Evolutionary conservation across 768 basidiomycete genomes (phyloP).

Genomic region (Mycena indigotica): DNA sequence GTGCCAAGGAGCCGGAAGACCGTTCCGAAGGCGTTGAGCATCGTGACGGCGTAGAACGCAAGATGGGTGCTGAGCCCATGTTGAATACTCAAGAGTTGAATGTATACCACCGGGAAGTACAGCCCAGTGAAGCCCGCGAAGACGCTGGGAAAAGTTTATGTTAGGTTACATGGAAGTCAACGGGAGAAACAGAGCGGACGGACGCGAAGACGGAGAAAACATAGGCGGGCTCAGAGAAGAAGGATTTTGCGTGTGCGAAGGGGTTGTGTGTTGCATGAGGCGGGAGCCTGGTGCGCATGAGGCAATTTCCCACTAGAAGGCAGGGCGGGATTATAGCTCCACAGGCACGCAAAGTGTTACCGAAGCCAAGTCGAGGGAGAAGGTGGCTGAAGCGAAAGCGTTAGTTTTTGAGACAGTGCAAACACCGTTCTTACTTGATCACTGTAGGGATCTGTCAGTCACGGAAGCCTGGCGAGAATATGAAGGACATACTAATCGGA

Average conservation of each 20-base stretch:
- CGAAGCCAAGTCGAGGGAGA: slow-evolving; percentile 3
- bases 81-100: slow-evolving; percentile 5
- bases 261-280: not conserved
- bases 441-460: not conserved
- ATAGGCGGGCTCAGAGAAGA: not conserved
- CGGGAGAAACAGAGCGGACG: not conserved
- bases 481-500: not conserved
- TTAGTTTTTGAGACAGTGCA: not conserved
- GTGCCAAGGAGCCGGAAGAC: slow-evolving; percentile 2
- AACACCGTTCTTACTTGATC: slow-evolving; percentile 4
- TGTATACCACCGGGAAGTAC: slow-evolving; percentile 7
- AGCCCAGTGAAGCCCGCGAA: not conserved
- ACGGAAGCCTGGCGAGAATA: not conserved
- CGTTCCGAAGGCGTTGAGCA: slow-evolving; percentile 4
- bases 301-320: not conserved
- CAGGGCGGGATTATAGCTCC: slow-evolving; percentile 1
- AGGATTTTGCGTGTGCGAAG: not conserved
- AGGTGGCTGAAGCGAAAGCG: not conserved
- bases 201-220: not conserved
- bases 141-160: not conserved
- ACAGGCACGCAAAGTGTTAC: not conserved
- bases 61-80: not conserved
- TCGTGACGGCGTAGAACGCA: slow-evolving; percentile 5
- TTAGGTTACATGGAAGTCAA: not conserved
- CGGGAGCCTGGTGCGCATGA: slow-evolving; percentile 1